Evolutionary conservation across 306 rosid genomes (phyloP), one percentile per base, ranked within the genome.

Genomic region (Rosa persica): DNA sequence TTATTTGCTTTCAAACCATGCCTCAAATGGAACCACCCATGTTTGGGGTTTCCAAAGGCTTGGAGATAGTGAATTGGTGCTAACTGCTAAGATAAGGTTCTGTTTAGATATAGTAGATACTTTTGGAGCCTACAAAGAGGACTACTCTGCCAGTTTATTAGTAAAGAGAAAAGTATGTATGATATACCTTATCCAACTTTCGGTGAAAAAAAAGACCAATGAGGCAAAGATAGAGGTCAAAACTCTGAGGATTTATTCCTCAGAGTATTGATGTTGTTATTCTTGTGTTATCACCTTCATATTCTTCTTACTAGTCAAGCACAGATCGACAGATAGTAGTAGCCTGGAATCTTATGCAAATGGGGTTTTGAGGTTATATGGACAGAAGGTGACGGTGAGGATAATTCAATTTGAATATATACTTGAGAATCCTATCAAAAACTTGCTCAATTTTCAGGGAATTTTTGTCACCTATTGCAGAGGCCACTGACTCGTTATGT

Each of bases 101-200:
- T 40, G 23, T 76, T 65, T 73, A 76, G 81, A 85, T 75, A 76
- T 75, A 73, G 34, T 5, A 15, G 61, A 60, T 66, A 20, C 71
- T 20, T 66, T 71, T 85, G 61, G 75, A 83, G 76, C 47, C 30
- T 70, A 62, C 58, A 67, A 38, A 47, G 72, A 17, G 43, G 72
- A 44, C 25, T 74, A 40, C 11, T 25, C 15, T 34, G 19, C n/a
- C 69, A 51, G 78, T 48, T 34, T 61, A 60, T 2, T 47, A n/a
- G 68, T 12, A 52, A 48, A 61, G 38, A 34, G 12, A 36, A 54
- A 39, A 74, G 36, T 30, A 2, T 23, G 65, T 38, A 23, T 58
- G 5, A 22, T 22, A 86, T 89, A 67, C 89, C 84, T 81, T 84
- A 77, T 77, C 84, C 39, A 17, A 23, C 85, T 84, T 84, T 81